phyloP scores from a whole-genome alignment of 768 basidiomycete genomes.

The Russula foetens region DNA sequence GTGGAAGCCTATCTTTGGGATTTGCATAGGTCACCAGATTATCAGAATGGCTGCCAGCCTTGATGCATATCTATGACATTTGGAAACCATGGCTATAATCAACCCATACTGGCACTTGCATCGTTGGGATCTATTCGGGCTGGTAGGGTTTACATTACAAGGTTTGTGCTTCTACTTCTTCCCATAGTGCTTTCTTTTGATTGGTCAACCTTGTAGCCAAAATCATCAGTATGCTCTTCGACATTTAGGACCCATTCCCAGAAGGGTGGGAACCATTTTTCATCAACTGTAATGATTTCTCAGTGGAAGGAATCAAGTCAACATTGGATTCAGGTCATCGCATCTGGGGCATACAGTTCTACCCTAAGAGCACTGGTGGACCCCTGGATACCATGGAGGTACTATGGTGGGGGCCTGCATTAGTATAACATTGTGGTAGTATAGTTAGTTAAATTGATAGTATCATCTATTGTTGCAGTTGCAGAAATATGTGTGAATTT shows the following conservation, averaged over 20 bases:
- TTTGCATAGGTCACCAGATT: slow-evolving; percentile 99
- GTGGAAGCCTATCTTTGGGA: slow-evolving; percentile 92
- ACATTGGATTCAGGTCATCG: slow-evolving; percentile 82
- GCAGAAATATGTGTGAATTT: too few relatives aligned
- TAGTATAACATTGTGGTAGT: too few relatives aligned
- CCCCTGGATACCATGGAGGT: slow-evolving; percentile 98
- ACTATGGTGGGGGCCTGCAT: too few relatives aligned
- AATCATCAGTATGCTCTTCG: slow-evolving; percentile 98
- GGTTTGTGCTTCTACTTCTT: slow-evolving; percentile 34
- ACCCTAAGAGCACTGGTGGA: slow-evolving; percentile 97
- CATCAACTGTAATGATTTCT: slow-evolving; percentile 99
- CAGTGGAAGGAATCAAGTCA: slow-evolving; percentile 97
- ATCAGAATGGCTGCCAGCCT: slow-evolving; percentile 96
- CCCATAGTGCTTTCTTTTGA: slow-evolving; percentile 1
- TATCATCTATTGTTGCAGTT: too few relatives aligned
- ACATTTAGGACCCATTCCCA: slow-evolving; percentile 91
- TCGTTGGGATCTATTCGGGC: slow-evolving; percentile 89
- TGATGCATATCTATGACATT: slow-evolving; percentile 97
- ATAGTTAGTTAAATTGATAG: too few relatives aligned
- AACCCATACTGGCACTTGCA: slow-evolving; percentile 95
- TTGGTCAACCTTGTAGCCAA: slow-evolving; percentile 43
- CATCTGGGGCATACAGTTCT: slow-evolving; percentile 99
- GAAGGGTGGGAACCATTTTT: slow-evolving; percentile 98
- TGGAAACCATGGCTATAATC: slow-evolving; percentile 99
- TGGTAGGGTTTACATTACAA: slow-evolving; percentile 95